A percentile compares a stretch with the other conserved stretches of the same genome.
Conservation (phyloP, 164 flowering plant genomes). For the Platanus orientalis region DNA sequence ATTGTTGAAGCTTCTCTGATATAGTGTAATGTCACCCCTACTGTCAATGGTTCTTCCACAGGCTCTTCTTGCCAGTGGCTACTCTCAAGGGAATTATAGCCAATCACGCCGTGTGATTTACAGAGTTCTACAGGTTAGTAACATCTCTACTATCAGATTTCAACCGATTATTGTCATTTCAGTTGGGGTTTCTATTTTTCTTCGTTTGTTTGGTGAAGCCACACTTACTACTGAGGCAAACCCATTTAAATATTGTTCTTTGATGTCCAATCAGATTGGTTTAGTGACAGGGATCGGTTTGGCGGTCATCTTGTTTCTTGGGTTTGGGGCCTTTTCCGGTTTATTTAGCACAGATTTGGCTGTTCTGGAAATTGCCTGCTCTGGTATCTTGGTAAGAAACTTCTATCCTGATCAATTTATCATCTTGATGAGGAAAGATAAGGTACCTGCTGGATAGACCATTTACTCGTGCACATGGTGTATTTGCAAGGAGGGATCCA, state of each 20-base stretch:
- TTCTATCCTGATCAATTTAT: background rate
- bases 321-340: constrained; percentile 59
- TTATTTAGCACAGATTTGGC: constrained; percentile 70
- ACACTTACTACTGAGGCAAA: background rate
- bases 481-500: background rate
- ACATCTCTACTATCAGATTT: constrained; percentile 2
- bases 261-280: constrained; percentile 57
- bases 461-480: background rate
- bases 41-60: constrained; percentile 26
- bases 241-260: constrained; percentile 1
- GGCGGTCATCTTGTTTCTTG: constrained; percentile 56
- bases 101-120: constrained; percentile 61
- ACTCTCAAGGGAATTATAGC: constrained; percentile 57
- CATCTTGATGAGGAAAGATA: background rate
- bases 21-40: background rate
- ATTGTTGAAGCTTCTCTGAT: constrained; percentile 2
- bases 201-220: constrained; percentile 1
- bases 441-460: background rate
- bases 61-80: constrained; percentile 84
- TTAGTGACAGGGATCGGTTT: constrained; percentile 52
- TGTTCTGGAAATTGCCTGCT: constrained; percentile 63
- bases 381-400: constrained; percentile 72
- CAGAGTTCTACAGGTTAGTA: constrained; percentile 59
- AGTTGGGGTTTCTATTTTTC: background rate
- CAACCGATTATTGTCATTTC: background rate